Evolutionary conservation across 2,329 filamentous ascomycete genomes (phyloP), one percentile per base, ranked within the genome.

Genomic region (Diaporthe destruens): DNA sequence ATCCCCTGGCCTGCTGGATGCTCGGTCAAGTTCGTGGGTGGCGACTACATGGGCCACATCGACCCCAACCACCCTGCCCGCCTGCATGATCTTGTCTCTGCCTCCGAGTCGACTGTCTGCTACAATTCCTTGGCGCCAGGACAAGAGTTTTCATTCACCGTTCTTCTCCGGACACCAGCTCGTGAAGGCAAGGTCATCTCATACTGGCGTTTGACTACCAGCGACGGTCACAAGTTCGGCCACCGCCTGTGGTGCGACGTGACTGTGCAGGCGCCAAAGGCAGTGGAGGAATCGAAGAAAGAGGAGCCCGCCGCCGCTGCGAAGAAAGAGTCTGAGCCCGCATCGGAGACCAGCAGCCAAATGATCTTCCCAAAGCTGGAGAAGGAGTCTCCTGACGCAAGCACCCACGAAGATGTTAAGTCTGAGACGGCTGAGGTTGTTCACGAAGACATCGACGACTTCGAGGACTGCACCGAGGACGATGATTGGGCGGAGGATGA

Each of bases 281-380:
- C 81, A 42, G 76, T 79, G 32, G 71, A 72, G 51, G 68, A 77
- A 39, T 44, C 78, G 34, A 81, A 84, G 74, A 79, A 81, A 63
- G 75, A 81, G 65, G 75, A 81, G 67, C 54, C 66, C 73, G 72
- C 59, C 88, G 85, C 78, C 85, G 87, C 75, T 39, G 36, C 36
- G 20, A 32, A 72, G 47, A 61, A 72, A 59, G 61, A 55, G 14
- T 42, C 42, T 61, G 75, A 77, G 56, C 32, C 67, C 20, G 61
- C 72, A 34, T 68, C 73, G 6, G 74, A 79, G 61, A 44, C 32
- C n/a, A 78, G 81, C 68, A 94, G 92, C 83, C 90, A 91, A 78
- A 98, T 98, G 95, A 95, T 98, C 80, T 98, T 98, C 89, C 96
- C 96, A 74, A 97, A 93, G 82, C 89, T 98, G 51, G 95, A 98